Evolutionary conservation across 345 rosid species (phyloP), one percentile per base, ranked within the genome.

Genomic region (Cochlearia excelsa): DNA sequence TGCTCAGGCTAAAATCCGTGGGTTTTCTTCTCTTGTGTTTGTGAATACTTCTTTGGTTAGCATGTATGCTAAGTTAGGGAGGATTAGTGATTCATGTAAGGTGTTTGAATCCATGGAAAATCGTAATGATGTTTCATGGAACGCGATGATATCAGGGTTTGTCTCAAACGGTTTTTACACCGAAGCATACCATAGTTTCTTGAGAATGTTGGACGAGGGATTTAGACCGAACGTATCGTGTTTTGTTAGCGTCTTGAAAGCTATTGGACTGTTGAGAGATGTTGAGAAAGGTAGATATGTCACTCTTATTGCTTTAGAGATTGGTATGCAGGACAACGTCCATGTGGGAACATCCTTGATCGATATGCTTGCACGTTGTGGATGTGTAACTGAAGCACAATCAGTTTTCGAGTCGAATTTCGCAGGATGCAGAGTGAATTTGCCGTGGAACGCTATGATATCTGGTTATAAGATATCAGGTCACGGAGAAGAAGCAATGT

Each of bases 371-470:
- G 65, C 77, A 2, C 74, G 63, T 59, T 80, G 75, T 56, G 76
- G 71, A 30, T 72, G 75, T 45, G 28, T 74, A 4, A 2, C 8
- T 47, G 74, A 74, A 62, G 79, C 78, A 54, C 60, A 37, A 44
- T 43, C 63, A 26, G 51, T 74, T 53, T 74, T 80, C 30, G 72
- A 77, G 53, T 37, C 56, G 1, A 59, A 69, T 48, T 66, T 71
- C 51, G 45, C 30, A 26, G 49, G 46, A 38, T 69, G 68, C 11
- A 28, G 33, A 66, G 51, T 1, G 8, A 74, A 68, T 33, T 10
- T 71, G 54, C 81, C 77, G 3, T 80, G 79, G 79, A 80, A 77
- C 48, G 79, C 78, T 38, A 72, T 77, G 70, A 69, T 80, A 61
- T 74, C 81, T 3, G 76, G 69, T 54, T 80, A 72, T 45, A 66